A percentile compares a stretch with the other conserved stretches of the same genome.
phyloP scores from a whole-genome alignment of 352 stramenopile species.

The Phytophthora pini region DNA sequence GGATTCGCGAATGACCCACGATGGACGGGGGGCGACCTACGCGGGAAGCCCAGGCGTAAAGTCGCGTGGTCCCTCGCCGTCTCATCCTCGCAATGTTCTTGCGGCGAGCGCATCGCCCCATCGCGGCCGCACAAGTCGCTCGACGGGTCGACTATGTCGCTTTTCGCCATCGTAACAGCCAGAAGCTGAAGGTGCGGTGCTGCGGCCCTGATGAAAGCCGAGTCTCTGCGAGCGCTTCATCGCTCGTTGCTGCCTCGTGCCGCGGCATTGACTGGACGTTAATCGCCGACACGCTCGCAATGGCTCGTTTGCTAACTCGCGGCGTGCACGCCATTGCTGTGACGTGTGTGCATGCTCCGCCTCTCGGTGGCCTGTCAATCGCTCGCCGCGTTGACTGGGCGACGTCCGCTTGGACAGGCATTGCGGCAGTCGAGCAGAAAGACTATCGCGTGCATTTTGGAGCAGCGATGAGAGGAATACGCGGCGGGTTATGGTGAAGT shows the following conservation, averaged over 20 bases:
- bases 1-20: conserved; percentile 32
- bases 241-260: conserved; percentile 3
- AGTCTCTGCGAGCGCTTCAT: conserved; percentile 15
- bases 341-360: conserved; percentile 21
- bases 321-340: conserved; percentile 17
- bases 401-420: conserved; percentile 18
- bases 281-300: conserved; percentile 8
- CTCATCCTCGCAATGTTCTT: conserved; percentile 30
- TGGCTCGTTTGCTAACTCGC: conserved; percentile 27
- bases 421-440: conserved; percentile 1
- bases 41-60: conserved; percentile 22
- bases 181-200: conserved; percentile 9
- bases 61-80: conserved; percentile 22
- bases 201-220: conserved; percentile 18
- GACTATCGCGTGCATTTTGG: neutral
- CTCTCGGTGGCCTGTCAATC: conserved; percentile 31
- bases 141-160: conserved; percentile 32
- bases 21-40: conserved; percentile 19
- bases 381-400: neutral
- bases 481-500: conserved; percentile 1
- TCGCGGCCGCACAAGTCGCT: conserved; percentile 8
- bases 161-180: conserved; percentile 13
- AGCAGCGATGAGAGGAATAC: neutral
- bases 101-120: conserved; percentile 10
- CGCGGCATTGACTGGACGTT: conserved; percentile 24